Evolutionary conservation across 2,329 filamentous ascomycete genomes (phyloP).

Genomic region (Penicillium occitanis): DNA sequence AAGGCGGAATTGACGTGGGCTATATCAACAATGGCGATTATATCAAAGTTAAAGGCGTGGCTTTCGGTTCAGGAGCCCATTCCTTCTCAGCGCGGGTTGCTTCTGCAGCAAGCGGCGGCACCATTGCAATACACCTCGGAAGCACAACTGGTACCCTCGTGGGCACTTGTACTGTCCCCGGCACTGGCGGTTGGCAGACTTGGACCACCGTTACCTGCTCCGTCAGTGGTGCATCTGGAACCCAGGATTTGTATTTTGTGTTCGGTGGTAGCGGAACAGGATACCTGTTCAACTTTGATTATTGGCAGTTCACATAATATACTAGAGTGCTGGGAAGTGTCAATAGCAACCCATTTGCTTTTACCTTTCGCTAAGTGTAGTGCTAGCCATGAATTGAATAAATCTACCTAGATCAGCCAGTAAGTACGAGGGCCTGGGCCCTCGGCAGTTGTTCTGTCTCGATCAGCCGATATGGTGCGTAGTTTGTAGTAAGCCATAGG

Average conservation of each 20-base stretch:
- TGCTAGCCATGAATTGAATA: neutral
- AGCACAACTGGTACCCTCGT: conserved; percentile 1
- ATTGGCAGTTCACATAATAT: neutral
- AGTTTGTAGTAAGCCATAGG: neutral
- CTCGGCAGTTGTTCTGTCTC: neutral
- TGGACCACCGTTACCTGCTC: conserved; percentile 9
- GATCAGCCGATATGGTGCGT: neutral
- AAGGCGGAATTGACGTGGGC: conserved; percentile 1
- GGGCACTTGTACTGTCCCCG: neutral
- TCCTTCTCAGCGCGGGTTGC: conserved; percentile 8
- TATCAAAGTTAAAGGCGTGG: conserved; percentile 4
- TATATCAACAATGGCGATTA: conserved; percentile 8
- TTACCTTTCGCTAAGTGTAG: neutral
- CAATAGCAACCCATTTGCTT: neutral
- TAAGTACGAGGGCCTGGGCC: neutral
- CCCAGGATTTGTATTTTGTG: conserved; percentile 9
- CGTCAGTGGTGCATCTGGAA: neutral
- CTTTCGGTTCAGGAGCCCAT: neutral
- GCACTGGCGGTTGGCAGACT: conserved; percentile 5
- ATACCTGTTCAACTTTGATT: conserved; percentile 8
- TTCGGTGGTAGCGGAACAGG: neutral
- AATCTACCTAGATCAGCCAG: neutral
- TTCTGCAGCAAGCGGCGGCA: neutral
- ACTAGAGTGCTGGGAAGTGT: neutral
- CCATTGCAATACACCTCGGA: neutral